Evolutionary conservation across 2,329 filamentous ascomycete species (phyloP).

Genomic region (Monilinia aucupariae): DNA sequence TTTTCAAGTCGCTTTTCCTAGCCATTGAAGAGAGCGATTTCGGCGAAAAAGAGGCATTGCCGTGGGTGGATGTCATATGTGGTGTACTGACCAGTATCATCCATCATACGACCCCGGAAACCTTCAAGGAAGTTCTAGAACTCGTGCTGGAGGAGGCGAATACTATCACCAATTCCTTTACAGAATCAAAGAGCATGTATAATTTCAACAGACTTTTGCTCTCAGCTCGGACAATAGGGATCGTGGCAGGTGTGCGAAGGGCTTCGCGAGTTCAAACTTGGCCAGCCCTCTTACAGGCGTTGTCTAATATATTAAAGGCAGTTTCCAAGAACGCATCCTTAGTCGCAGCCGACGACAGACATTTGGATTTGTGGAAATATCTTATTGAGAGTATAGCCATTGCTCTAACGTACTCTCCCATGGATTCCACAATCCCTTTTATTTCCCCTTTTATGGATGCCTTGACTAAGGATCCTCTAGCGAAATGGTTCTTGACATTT

Average conservation of each 20-base stretch:
- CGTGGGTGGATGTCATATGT: conserved; percentile 61
- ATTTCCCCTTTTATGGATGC: conserved; percentile 60
- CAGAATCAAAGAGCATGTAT: conserved; percentile 34
- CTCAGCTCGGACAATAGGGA: conserved; percentile 57
- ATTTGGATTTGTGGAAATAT: conserved; percentile 49
- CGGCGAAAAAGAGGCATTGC: conserved; percentile 39
- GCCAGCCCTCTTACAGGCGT: conserved; percentile 54
- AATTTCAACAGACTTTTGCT: conserved; percentile 43
- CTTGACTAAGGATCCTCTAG: conserved; percentile 60
- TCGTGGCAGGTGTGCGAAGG: conserved; percentile 72
- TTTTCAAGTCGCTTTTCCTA: conserved; percentile 48
- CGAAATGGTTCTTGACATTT: conserved; percentile 74
- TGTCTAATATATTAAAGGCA: conserved; percentile 48
- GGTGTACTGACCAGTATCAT: conserved; percentile 77
- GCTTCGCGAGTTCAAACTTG: conserved; percentile 71
- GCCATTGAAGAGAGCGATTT: conserved; percentile 43
- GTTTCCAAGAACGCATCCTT: conserved; percentile 40
- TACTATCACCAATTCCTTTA: conserved; percentile 38
- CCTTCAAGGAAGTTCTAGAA: conserved; percentile 63
- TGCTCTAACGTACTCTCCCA: conserved; percentile 67
- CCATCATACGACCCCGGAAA: conserved; percentile 72
- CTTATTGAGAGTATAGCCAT: conserved; percentile 57
- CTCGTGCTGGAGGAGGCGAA: conserved; percentile 49
- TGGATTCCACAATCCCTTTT: conserved; percentile 70
- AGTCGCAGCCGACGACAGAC: conserved; percentile 30